Base-by-base conservation (phyloP, 129 eudicot genomes). In the sunflower (Helianthus annuus) region DNA sequence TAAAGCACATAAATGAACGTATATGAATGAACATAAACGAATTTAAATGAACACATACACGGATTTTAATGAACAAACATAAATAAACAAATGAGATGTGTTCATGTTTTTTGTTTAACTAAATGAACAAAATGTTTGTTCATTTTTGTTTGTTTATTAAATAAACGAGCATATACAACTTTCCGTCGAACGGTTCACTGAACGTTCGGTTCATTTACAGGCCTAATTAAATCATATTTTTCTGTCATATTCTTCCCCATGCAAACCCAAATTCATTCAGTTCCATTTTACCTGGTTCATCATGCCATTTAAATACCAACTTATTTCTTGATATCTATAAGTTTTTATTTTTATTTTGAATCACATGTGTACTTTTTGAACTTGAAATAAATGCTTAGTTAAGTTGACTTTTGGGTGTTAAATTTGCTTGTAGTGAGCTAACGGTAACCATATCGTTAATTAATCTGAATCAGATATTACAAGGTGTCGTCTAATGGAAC, bases 401-500 rank as follows among this genome's bases (percentile, higher is more conserved):
- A 69, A 45, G 40, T 4, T 59, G 80, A 59, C 27, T 57, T 57
- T n/a, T 6, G 19, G 44, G 40, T 76, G 46, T 36, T 48, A 52
- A 2, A 4, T 6, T 59, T 56, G 32, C 22, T 2, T 68, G 69
- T 68, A 60, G 15, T 45, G 40, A 32, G 57, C 77, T 78, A 78
- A 78, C 59, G 57, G 72, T 78, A 78, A 78, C 59, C 7, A 7
- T 62, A 11, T 78, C 10, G 66, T 62, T 61, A 29, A 62, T 29
- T 53, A 27, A 58, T 46, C 65, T 84, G 81, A 71, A 77, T 81
- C 86, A 92, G 98, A 84, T 92, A 79, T 74, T 92, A 92, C 83
- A 89, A 89, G 82, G 96, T 89, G 72, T 92, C 82, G 38, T 84
- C 83, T 73, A 92, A 92, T 64, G 92, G 65, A 82, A 92, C 92